Evolutionary conservation across 2,329 filamentous ascomycete species (phyloP).

Genomic region (Talaromyces sp.): DNA sequence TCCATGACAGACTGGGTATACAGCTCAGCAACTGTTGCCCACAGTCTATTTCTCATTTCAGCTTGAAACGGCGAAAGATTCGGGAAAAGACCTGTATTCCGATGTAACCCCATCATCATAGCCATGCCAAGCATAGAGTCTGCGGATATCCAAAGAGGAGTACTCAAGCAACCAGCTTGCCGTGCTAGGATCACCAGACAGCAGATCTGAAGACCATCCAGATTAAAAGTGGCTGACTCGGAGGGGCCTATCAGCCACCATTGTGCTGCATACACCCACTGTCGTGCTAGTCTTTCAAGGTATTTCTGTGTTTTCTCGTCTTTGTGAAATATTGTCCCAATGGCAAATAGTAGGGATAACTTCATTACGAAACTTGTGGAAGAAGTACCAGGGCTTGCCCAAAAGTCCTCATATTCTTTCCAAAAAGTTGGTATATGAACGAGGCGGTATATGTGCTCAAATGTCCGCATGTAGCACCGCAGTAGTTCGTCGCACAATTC

Average conservation of each 20-base stretch:
- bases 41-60: constrained; percentile 51
- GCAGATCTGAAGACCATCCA: constrained; percentile 30
- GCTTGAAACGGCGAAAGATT: constrained; percentile 36
- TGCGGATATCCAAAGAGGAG: constrained; percentile 37
- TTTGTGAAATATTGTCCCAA: constrained; percentile 24
- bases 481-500: constrained; percentile 21
- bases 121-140: constrained; percentile 50
- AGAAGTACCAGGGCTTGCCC: constrained; percentile 20
- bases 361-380: constrained; percentile 22
- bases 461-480: constrained; percentile 32
- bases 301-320: background rate
- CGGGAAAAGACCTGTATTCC: constrained; percentile 29
- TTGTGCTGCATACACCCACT: constrained; percentile 31
- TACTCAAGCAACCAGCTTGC: constrained; percentile 22
- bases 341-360: constrained; percentile 27
- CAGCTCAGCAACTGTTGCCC: constrained; percentile 55
- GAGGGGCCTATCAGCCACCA: constrained; percentile 33
- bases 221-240: constrained; percentile 23
- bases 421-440: constrained; percentile 38
- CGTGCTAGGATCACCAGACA: constrained; percentile 30
- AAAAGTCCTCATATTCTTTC: constrained; percentile 33
- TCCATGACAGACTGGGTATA: constrained; percentile 55
- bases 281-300: constrained; percentile 14
- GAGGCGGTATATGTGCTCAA: constrained; percentile 36
- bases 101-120: constrained; percentile 52